Conservation (phyloP, 345 rosid species). For the Tarenaya hassleriana region DNA sequence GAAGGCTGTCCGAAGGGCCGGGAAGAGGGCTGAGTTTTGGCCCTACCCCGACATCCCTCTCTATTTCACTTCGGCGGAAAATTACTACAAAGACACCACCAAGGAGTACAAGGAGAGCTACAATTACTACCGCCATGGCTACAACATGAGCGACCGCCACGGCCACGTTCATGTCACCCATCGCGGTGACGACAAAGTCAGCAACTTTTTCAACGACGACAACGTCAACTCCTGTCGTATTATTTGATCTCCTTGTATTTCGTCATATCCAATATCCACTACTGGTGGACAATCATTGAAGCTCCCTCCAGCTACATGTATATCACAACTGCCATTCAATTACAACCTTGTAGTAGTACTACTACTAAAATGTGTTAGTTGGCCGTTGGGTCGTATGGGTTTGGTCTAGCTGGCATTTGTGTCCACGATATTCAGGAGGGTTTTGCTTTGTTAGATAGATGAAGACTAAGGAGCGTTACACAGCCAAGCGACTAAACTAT, state of each 20-base stretch:
- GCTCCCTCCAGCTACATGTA: too few relatives aligned
- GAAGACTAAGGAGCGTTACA: too few relatives aligned
- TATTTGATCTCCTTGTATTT: conserved; percentile 36
- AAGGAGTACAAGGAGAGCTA: conserved; percentile 77
- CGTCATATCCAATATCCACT: too few relatives aligned
- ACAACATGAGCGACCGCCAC: conserved; percentile 60
- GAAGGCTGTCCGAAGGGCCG: conserved; percentile 74
- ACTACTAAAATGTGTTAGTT: too few relatives aligned
- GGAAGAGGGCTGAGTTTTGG: conserved; percentile 94
- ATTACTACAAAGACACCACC: conserved; percentile 76
- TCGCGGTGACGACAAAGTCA: conserved; percentile 86
- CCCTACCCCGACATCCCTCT: conserved; percentile 74
- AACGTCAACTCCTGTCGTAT: conserved; percentile 81
- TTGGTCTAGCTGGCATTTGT: too few relatives aligned
- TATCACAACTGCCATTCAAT: too few relatives aligned
- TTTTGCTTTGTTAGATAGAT: too few relatives aligned
- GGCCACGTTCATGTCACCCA: conserved; percentile 63
- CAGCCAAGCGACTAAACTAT: too few relatives aligned
- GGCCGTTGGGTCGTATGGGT: too few relatives aligned
- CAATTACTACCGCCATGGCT: conserved; percentile 80
- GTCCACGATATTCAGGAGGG: too few relatives aligned
- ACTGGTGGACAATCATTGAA: too few relatives aligned
- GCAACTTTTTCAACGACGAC: conserved; percentile 91
- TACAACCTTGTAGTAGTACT: too few relatives aligned
- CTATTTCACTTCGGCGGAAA: conserved; percentile 61